phyloP scores from a whole-genome alignment of 1,139 yeast species.

The Saccharomycopsis hybrid region DNA sequence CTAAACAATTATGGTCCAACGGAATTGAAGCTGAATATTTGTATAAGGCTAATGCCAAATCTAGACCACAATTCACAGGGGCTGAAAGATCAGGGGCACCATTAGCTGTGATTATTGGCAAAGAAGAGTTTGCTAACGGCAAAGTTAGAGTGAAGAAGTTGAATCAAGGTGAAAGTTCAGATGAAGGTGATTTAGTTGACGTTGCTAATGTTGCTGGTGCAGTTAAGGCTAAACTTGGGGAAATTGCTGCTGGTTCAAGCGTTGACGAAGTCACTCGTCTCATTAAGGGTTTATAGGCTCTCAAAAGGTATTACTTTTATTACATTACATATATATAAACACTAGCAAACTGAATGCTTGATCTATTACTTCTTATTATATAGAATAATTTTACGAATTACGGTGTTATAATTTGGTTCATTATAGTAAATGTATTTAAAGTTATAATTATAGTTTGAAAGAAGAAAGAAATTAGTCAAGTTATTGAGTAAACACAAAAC shows the following conservation, averaged over 20 bases:
- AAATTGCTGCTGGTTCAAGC: slow-evolving; percentile 26
- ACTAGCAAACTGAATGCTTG: too few species aligned
- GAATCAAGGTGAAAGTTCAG: slow-evolving; percentile 84
- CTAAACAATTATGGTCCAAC: slow-evolving; percentile 77
- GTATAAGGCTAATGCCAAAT: slow-evolving; percentile 88
- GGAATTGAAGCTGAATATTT: slow-evolving; percentile 88
- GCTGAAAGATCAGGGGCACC: slow-evolving; percentile 94
- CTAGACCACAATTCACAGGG: slow-evolving; percentile 93
- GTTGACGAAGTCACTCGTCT: slow-evolving; percentile 54
- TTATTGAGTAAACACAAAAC: too few species aligned
- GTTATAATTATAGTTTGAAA: too few species aligned
- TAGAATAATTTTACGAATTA: too few species aligned
- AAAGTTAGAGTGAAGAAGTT: slow-evolving; percentile 77
- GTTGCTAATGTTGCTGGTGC: slow-evolving; percentile 50
- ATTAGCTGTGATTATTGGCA: slow-evolving; percentile 87
- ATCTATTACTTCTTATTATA: too few species aligned
- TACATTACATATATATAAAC: too few species aligned
- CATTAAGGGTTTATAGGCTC: slow-evolving; percentile 42
- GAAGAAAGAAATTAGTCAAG: too few species aligned
- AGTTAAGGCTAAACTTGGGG: slow-evolving; percentile 47
- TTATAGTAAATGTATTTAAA: too few species aligned
- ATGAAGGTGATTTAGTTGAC: slow-evolving; percentile 75
- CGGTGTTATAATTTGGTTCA: too few species aligned
- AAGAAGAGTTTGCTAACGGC: slow-evolving; percentile 77
- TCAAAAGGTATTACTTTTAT: not conserved